Percentiles rank a stretch among this genome's conserved stretches.
Evolutionary conservation across 352 stramenopile species (phyloP).

Genomic region (Phytopythium aichiense): DNA sequence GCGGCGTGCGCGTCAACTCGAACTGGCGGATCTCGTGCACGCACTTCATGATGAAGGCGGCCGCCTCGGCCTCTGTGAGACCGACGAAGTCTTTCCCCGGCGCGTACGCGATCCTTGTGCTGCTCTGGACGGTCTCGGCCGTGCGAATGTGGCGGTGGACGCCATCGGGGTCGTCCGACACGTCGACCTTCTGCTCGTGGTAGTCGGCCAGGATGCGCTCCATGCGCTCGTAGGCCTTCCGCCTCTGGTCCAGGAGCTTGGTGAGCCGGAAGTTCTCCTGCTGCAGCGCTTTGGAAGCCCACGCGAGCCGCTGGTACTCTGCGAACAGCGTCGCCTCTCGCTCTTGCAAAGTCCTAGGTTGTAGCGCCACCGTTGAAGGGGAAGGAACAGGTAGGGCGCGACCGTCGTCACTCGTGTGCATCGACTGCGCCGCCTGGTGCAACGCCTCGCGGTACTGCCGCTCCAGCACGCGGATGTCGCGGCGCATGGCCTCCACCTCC

Average conservation of each 20-base stretch:
- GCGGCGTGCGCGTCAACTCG: constrained; percentile 8
- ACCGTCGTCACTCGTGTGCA: not conserved
- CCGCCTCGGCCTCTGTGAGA: constrained; percentile 26
- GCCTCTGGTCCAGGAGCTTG: constrained; percentile 26
- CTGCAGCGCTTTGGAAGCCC: constrained; percentile 30
- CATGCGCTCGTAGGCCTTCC: constrained; percentile 36
- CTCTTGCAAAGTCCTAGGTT: not conserved
- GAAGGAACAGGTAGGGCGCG: not conserved
- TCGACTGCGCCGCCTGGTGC: constrained; percentile 7
- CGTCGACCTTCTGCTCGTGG: constrained; percentile 25
- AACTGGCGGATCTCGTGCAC: constrained; percentile 20
- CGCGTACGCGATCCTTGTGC: constrained; percentile 3
- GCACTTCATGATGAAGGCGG: constrained; percentile 25
- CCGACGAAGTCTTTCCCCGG: not conserved
- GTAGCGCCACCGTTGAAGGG: not conserved
- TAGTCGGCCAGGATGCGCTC: constrained; percentile 42
- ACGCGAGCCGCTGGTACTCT: constrained; percentile 27
- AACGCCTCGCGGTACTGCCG: constrained; percentile 26
- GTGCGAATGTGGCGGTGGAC: not conserved
- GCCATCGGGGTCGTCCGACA: constrained; percentile 5
- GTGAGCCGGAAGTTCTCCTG: constrained; percentile 33
- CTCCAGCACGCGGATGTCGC: constrained; percentile 32
- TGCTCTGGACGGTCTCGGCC: constrained; percentile 5
- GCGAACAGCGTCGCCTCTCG: constrained; percentile 13
- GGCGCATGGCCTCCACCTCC: constrained; percentile 26